These are phyloP conservation scores for Paraglomus brasilianum DNA, from an alignment of 192 early-diverging fungal genomes.

Conservation along the genomic window DNA sequence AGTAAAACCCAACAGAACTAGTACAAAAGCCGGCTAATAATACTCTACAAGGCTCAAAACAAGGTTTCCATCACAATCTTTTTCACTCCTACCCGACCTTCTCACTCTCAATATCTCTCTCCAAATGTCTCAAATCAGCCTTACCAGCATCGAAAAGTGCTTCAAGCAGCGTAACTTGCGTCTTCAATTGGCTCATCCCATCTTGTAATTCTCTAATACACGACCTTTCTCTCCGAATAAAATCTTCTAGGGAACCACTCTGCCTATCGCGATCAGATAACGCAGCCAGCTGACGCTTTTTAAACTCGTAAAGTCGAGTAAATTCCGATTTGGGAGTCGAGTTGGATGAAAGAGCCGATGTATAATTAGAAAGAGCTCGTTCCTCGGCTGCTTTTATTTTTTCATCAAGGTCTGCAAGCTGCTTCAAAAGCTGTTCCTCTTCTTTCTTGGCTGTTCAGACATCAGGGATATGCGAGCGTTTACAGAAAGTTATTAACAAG, in stretches of 20 bases:
- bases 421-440: slow-evolving; percentile 47
- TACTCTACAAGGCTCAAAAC: no score
- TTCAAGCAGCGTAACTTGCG: slow-evolving; percentile 49
- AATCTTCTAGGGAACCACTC: slow-evolving; percentile 45
- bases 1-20: no score
- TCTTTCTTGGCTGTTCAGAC: slow-evolving; percentile 36
- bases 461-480: neutral
- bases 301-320: slow-evolving; percentile 53
- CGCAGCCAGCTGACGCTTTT: slow-evolving; percentile 48
- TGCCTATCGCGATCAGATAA: slow-evolving; percentile 45
- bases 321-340: slow-evolving; percentile 42
- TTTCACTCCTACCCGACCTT: slow-evolving; percentile 1
- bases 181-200: slow-evolving; percentile 49
- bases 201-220: slow-evolving; percentile 46
- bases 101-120: slow-evolving; percentile 37
- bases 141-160: slow-evolving; percentile 46
- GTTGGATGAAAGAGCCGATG: slow-evolving; percentile 31
- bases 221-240: slow-evolving; percentile 50
- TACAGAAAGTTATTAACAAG: neutral
- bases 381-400: slow-evolving; percentile 50
- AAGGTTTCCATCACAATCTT: neutral
- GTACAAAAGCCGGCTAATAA: no score
- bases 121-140: slow-evolving; percentile 47
- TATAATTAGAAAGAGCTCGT: slow-evolving; percentile 30
- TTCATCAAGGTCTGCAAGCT: slow-evolving; percentile 49